These are phyloP conservation scores for Calcarisporium arbuscula DNA, from an alignment of 2,329 filamentous ascomycete species.

Conservation along the genomic window DNA sequence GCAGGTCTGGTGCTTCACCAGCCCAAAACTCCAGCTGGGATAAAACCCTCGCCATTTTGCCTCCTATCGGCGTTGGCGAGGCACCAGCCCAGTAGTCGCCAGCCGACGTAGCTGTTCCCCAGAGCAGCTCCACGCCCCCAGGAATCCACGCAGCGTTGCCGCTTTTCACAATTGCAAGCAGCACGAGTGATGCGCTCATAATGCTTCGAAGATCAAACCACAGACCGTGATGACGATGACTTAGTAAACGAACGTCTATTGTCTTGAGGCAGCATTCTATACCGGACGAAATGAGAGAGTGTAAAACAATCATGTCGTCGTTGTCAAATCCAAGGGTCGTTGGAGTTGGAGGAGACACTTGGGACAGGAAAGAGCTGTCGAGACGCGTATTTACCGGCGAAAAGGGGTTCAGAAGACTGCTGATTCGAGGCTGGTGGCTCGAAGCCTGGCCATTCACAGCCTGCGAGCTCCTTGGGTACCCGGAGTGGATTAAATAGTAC, in stretches of 20 bases:
- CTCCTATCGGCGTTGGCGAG: constrained; percentile 9
- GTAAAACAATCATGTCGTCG: constrained; percentile 11
- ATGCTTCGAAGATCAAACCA: constrained; percentile 18
- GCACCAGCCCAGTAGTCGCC: constrained; percentile 8
- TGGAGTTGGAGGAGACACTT: no score
- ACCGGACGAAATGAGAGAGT: constrained; percentile 12
- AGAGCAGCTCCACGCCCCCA: constrained; percentile 11
- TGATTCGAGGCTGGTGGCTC: constrained; percentile 5
- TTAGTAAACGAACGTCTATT: constrained; percentile 13
- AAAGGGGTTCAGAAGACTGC: constrained; percentile 12
- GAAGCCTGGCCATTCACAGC: neutral
- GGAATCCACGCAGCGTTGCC: constrained; percentile 14
- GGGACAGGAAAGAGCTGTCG: neutral
- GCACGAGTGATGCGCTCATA: constrained; percentile 12
- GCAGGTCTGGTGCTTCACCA: constrained; percentile 11
- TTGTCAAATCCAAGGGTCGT: no score
- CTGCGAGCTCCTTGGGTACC: neutral
- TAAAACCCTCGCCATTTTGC: constrained; percentile 13
- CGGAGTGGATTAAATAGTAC: constrained; percentile 14
- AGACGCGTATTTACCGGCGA: constrained; percentile 5
- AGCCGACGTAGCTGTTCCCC: constrained; percentile 5
- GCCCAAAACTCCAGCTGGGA: constrained; percentile 15
- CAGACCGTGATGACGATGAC: constrained; percentile 18
- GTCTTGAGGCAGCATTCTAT: constrained; percentile 16
- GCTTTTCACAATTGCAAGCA: constrained; percentile 14